phyloP scores from a whole-genome alignment of 495 filamentous ascomycete genomes.

The Trichoderma gamsii region DNA sequence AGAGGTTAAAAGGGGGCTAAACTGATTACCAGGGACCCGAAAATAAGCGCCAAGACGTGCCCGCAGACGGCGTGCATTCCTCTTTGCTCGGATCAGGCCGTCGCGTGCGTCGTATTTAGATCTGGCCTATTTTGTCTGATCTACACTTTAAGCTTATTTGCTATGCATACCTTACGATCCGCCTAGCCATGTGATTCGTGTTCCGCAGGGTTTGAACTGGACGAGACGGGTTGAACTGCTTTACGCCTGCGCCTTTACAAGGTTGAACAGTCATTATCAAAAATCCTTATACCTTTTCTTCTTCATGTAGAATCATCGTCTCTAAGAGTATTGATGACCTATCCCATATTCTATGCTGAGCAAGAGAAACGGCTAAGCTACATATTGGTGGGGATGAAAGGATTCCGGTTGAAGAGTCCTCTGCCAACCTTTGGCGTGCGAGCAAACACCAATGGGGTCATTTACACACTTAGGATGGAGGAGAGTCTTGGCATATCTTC shows the following conservation, averaged over 20 bases:
- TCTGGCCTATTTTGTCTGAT: neutral
- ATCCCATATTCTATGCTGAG: no score
- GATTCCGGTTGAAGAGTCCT: neutral
- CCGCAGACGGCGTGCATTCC: neutral
- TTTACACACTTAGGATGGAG: neutral
- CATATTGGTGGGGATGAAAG: no score
- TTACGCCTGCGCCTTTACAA: no score
- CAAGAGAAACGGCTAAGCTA: no score
- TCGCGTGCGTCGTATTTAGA: neutral
- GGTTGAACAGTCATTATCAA: no score
- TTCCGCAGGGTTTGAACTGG: neutral
- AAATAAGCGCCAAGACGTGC: neutral
- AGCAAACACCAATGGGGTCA: neutral
- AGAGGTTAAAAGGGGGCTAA: no score
- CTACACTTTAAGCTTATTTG: neutral
- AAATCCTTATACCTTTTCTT: no score
- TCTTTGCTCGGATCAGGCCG: neutral
- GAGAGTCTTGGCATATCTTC: no score
- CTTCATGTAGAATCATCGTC: no score
- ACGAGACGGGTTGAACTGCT: no score
- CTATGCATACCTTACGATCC: neutral
- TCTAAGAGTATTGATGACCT: no score
- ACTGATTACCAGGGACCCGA: no score
- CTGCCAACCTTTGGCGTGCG: neutral
- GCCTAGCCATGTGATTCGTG: neutral